A percentile compares a stretch with the other conserved stretches of the same genome.
phyloP scores from a whole-genome alignment of 768 basidiomycete species.

The Ramaria rubella region DNA sequence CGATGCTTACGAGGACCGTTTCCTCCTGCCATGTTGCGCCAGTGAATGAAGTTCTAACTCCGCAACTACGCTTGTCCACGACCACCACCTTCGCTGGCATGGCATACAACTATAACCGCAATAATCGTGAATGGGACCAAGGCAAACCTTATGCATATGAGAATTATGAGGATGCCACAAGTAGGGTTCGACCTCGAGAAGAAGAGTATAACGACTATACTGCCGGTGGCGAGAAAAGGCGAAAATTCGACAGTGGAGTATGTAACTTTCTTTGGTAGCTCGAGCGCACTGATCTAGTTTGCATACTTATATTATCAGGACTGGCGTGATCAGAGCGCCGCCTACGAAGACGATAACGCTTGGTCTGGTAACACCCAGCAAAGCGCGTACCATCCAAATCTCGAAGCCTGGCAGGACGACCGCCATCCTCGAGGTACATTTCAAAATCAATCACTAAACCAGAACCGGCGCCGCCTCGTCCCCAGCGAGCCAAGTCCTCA shows the following conservation, averaged over 20 bases:
- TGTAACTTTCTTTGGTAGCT: conserved; percentile 21
- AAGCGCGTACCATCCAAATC: conserved; percentile 20
- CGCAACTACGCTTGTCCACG: conserved; percentile 14
- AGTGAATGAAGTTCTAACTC: conserved; percentile 1
- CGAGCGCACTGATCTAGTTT: neutral
- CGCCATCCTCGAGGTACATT: conserved; percentile 26
- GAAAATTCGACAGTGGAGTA: conserved; percentile 75
- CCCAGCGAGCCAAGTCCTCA: conserved; percentile 86
- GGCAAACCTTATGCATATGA: conserved; percentile 54
- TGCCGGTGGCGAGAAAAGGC: conserved; percentile 59
- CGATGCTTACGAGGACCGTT: conserved; percentile 44
- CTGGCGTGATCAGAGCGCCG: conserved; percentile 17
- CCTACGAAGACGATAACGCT: conserved; percentile 40
- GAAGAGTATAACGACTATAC: conserved; percentile 47
- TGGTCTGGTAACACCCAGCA: conserved; percentile 26
- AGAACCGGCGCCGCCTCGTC: conserved; percentile 53
- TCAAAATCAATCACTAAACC: conserved; percentile 14
- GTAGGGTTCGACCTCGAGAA: conserved; percentile 50
- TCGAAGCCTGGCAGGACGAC: conserved; percentile 42
- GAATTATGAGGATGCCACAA: conserved; percentile 27
- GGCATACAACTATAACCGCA: conserved; percentile 46
- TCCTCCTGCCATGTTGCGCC: conserved; percentile 48
- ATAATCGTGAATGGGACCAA: conserved; percentile 71
- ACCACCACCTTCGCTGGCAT: conserved; percentile 30
- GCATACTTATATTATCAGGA: conserved; percentile 9